These are phyloP conservation scores for Amyloporia xantha DNA, from an alignment of 768 basidiomycete species.

Conservation along the genomic window DNA sequence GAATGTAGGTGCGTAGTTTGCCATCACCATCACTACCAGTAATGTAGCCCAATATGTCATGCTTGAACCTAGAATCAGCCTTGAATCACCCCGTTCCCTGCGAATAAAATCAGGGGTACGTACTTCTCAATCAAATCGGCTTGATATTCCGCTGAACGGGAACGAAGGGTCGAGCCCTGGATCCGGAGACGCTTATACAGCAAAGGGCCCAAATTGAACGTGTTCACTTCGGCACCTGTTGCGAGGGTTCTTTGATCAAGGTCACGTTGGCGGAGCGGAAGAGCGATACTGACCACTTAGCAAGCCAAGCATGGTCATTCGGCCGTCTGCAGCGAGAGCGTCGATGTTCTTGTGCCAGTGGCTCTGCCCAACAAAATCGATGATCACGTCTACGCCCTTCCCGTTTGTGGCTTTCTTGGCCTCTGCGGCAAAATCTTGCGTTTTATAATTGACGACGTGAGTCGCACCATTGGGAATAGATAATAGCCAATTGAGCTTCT, in stretches of 20 bases:
- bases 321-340: slow-evolving; percentile 61
- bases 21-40: slow-evolving; percentile 52
- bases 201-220: slow-evolving; percentile 56
- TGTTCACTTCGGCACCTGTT: slow-evolving; percentile 47
- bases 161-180: slow-evolving; percentile 82
- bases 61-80: slow-evolving; percentile 40
- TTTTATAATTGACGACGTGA: slow-evolving; percentile 79
- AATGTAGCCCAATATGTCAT: slow-evolving; percentile 50
- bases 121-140: slow-evolving; percentile 58
- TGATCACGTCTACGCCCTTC: slow-evolving; percentile 74
- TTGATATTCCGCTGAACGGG: slow-evolving; percentile 72
- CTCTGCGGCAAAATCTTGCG: slow-evolving; percentile 68
- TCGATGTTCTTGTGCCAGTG: slow-evolving; percentile 74
- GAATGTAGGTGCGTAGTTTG: slow-evolving; percentile 65
- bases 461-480: slow-evolving; percentile 63
- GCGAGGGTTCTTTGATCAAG: not conserved
- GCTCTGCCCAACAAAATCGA: slow-evolving; percentile 77
- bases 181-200: slow-evolving; percentile 82
- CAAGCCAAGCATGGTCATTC: slow-evolving; percentile 62
- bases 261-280: no score
- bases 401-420: slow-evolving; percentile 61
- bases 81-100: not conserved
- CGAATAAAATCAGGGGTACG: slow-evolving; percentile 10
- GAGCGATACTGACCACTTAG: slow-evolving; percentile 48
- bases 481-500: slow-evolving; percentile 75